Percentiles rank a stretch among this genome's conserved stretches.
These are phyloP conservation scores for Mycena alexandri DNA, from an alignment of 768 basidiomycete species.

Conservation along the genomic window DNA sequence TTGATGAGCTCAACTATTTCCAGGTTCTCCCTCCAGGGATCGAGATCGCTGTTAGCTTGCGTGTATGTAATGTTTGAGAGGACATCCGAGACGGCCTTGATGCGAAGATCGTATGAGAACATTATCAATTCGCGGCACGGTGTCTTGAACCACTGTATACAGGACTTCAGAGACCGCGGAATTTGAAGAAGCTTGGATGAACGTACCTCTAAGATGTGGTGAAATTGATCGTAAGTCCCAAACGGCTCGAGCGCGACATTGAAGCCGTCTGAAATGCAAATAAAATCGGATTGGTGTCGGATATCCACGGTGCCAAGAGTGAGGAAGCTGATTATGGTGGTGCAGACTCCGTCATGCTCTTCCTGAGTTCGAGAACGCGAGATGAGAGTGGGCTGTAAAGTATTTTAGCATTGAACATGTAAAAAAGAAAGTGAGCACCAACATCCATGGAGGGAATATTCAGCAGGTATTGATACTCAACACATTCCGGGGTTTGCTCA, in stretches of 20 bases:
- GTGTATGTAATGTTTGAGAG: not conserved
- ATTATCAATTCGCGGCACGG: not conserved
- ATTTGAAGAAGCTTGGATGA: not conserved
- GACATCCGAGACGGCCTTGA: not conserved
- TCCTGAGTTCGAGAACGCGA: not conserved
- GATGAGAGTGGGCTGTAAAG: not conserved
- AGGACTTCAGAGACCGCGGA: not conserved
- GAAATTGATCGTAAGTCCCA: not conserved
- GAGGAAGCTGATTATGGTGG: constrained; percentile 9
- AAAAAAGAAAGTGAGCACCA: no score
- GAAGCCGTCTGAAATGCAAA: not conserved
- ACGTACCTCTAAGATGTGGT: constrained; percentile 12
- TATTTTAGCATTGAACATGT: not conserved
- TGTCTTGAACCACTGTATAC: constrained; percentile 10
- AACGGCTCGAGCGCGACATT: not conserved
- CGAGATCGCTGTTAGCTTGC: not conserved
- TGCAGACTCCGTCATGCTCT: constrained; percentile 7
- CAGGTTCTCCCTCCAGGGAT: not conserved
- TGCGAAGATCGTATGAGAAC: not conserved
- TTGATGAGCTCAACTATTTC: not conserved
- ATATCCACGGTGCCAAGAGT: constrained; percentile 3
- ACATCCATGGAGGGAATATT: constrained; percentile 9
- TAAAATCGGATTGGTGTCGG: constrained; percentile 2
- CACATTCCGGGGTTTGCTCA: not conserved
- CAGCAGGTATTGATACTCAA: constrained; percentile 8